Conservation (phyloP, 208 protist genomes). For the Acanthamoeba culbertsoni region DNA sequence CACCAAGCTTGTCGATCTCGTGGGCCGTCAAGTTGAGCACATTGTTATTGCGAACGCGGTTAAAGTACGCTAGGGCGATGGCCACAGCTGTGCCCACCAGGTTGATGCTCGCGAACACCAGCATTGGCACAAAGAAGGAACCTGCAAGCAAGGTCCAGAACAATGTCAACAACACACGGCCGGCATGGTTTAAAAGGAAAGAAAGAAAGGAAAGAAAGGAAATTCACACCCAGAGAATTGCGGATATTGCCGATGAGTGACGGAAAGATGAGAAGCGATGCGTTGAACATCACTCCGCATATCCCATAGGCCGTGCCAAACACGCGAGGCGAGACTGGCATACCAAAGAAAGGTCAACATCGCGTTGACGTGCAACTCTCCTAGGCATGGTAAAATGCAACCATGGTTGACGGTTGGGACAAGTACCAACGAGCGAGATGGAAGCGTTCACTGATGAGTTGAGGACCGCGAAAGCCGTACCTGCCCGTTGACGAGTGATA, state of each 20-base stretch:
- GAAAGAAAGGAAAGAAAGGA: background rate
- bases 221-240: background rate
- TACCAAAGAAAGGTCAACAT: too few species aligned
- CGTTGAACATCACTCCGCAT: slow-evolving; percentile 39
- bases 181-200: background rate
- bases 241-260: background rate
- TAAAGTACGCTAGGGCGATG: background rate
- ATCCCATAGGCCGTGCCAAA: slow-evolving; percentile 44
- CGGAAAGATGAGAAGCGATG: background rate
- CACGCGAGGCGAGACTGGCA: slow-evolving; percentile 16
- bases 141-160: background rate
- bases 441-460: slow-evolving; percentile 38
- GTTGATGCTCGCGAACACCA: slow-evolving; percentile 32
- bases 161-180: background rate
- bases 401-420: too few species aligned
- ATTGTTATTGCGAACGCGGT: background rate
- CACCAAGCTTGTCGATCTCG: background rate
- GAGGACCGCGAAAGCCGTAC: background rate
- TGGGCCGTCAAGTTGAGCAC: background rate
- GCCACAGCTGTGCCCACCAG: background rate
- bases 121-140: slow-evolving; percentile 20
- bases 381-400: too few species aligned
- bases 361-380: background rate
- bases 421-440: slow-evolving; percentile 12
- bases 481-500: background rate